phyloP scores from a whole-genome alignment of 176 grass and related monocot genomes.

The Musa schizocarpa region DNA sequence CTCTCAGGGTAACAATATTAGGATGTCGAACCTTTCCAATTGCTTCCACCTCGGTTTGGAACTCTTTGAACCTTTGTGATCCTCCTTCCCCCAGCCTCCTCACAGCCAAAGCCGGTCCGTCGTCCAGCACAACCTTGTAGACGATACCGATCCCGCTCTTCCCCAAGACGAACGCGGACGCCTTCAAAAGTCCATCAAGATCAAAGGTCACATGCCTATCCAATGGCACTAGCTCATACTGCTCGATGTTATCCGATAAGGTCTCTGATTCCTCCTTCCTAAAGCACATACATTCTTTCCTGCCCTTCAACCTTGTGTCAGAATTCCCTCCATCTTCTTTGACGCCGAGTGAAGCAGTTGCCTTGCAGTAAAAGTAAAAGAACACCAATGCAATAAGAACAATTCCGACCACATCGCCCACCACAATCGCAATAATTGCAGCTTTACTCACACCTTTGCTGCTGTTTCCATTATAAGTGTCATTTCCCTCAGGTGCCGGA shows the following conservation, averaged over 20 bases:
- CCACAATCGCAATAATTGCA: constrained; percentile 53
- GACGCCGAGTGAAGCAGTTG: constrained; percentile 22
- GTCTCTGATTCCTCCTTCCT: constrained; percentile 34
- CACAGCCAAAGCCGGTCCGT: constrained; percentile 51
- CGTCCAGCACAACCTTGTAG: constrained; percentile 84
- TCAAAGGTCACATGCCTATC: constrained; percentile 57
- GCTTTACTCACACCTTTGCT: constrained; percentile 50
- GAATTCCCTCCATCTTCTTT: constrained; percentile 23
- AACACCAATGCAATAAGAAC: constrained; percentile 58
- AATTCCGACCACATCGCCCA: constrained; percentile 63
- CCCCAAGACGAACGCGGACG: constrained; percentile 77
- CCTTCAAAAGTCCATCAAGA: constrained; percentile 74
- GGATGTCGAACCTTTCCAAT: constrained; percentile 80
- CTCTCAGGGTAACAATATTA: constrained; percentile 71
- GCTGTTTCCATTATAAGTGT: constrained; percentile 8
- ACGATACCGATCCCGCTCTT: constrained; percentile 88
- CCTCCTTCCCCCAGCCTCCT: constrained; percentile 80
- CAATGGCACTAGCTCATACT: constrained; percentile 49
- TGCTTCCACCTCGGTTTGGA: constrained; percentile 74
- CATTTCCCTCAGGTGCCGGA: constrained; percentile 16
- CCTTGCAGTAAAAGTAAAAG: constrained; percentile 67
- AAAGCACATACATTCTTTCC: constrained; percentile 60
- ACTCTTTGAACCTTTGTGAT: constrained; percentile 82
- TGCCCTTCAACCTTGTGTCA: constrained; percentile 18
- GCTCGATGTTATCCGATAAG: constrained; percentile 45